Percentiles rank a stretch among this genome's conserved stretches.
Evolutionary conservation across 2,329 filamentous ascomycete genomes (phyloP).

Genomic region (Hortaea werneckii): DNA sequence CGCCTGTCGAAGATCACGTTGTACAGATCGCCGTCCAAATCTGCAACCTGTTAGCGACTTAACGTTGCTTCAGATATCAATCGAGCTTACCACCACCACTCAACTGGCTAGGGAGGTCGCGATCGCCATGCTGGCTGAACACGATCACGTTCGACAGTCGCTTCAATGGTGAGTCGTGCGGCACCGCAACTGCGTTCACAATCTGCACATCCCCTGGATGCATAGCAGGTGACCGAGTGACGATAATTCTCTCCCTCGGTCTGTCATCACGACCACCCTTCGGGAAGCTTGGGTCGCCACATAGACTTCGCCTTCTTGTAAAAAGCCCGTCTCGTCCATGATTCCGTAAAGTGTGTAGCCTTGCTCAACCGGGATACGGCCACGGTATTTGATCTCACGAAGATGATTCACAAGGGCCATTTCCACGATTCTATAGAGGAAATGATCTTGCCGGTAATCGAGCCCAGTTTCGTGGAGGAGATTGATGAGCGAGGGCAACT

Average conservation of each 20-base stretch:
- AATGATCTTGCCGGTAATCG: slow-evolving; percentile 57
- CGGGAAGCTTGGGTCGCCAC: slow-evolving; percentile 43
- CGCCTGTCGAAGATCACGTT: slow-evolving; percentile 63
- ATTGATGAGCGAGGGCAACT: slow-evolving; percentile 52
- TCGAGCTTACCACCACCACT: slow-evolving; percentile 52
- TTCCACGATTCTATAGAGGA: slow-evolving; percentile 62
- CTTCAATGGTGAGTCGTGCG: slow-evolving; percentile 49
- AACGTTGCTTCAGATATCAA: no score
- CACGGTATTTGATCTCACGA: slow-evolving; percentile 66
- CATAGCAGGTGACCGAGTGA: slow-evolving; percentile 71
- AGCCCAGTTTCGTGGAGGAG: slow-evolving; percentile 48
- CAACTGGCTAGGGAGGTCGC: slow-evolving; percentile 69
- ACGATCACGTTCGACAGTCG: slow-evolving; percentile 63
- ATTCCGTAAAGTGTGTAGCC: slow-evolving; percentile 73
- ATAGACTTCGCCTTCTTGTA: slow-evolving; percentile 60
- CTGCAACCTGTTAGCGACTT: no score
- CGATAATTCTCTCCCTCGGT: slow-evolving; percentile 40
- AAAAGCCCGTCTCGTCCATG: slow-evolving; percentile 67
- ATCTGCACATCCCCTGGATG: slow-evolving; percentile 73
- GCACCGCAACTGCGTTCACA: slow-evolving; percentile 50
- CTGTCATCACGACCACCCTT: slow-evolving; percentile 22
- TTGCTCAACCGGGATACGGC: slow-evolving; percentile 59
- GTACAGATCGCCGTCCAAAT: slow-evolving; percentile 75
- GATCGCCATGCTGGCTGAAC: slow-evolving; percentile 59
- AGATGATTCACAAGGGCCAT: slow-evolving; percentile 60